phyloP scores from a whole-genome alignment of 129 eudicot species.

The Deinandra increscens region DNA sequence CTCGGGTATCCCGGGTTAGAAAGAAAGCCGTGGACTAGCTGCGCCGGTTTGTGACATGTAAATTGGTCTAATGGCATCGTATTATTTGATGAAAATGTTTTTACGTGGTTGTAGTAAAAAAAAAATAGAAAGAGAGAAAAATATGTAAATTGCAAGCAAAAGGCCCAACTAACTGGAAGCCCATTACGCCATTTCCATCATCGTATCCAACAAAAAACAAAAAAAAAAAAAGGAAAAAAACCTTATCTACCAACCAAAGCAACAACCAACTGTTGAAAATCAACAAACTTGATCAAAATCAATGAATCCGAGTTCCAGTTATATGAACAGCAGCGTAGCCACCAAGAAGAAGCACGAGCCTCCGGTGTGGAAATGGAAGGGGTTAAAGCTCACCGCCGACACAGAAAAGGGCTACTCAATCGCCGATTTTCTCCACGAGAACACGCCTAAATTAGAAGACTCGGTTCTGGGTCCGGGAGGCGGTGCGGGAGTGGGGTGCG shows the following conservation, averaged over 20 bases:
- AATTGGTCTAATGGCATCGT: no score
- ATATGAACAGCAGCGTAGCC: constrained; percentile 35
- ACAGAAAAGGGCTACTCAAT: constrained; percentile 35
- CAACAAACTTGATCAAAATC: constrained; percentile 13
- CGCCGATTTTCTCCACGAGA: constrained; percentile 41
- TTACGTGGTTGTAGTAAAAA: no score
- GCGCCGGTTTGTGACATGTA: no score
- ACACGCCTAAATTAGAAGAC: constrained; percentile 36
- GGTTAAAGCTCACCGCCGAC: constrained; percentile 34
- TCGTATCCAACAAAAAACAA: no score
- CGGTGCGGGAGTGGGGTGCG: constrained; percentile 74
- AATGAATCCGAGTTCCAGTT: constrained; percentile 16
- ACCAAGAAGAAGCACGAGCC: constrained; percentile 30
- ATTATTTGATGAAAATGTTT: no score
- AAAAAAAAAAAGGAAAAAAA: no score
- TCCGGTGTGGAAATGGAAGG: constrained; percentile 52
- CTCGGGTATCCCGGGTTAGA: no score
- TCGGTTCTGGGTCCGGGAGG: constrained; percentile 67
- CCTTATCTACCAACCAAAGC: constrained; percentile 14
- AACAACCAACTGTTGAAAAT: neutral
- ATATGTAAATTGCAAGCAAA: no score
- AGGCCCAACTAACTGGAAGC: no score
- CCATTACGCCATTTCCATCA: no score
- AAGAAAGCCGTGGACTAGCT: no score
- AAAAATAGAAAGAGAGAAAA: no score